phyloP scores from a whole-genome alignment of 805 yeast genomes.

The Schwanniomyces occidentalis region DNA sequence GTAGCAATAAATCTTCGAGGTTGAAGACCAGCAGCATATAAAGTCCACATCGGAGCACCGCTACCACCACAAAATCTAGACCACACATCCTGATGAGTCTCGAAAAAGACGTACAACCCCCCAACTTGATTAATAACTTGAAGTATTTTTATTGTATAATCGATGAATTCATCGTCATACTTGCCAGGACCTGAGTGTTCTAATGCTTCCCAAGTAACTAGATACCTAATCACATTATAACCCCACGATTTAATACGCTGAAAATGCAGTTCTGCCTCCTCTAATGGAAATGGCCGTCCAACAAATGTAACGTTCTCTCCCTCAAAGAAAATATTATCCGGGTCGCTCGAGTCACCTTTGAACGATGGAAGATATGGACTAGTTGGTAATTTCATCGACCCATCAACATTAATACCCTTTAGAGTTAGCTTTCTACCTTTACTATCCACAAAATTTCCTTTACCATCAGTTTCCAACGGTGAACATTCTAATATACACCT shows the following conservation, averaged over 20 bases:
- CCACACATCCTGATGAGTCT: slow-evolving; percentile 96
- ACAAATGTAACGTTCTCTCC: slow-evolving; percentile 81
- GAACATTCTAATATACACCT: slow-evolving; percentile 19
- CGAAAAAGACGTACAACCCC: slow-evolving; percentile 76
- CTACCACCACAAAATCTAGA: slow-evolving; percentile 85
- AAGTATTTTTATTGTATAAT: slow-evolving; percentile 65
- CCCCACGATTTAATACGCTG: slow-evolving; percentile 76
- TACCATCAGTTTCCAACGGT: slow-evolving; percentile 18
- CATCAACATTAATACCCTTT: slow-evolving; percentile 82
- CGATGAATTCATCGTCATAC: slow-evolving; percentile 76
- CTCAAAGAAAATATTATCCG: slow-evolving; percentile 53
- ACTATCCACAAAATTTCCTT: slow-evolving; percentile 61
- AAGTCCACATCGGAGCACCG: slow-evolving; percentile 94
- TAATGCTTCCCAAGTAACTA: slow-evolving; percentile 89
- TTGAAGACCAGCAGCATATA: slow-evolving; percentile 83
- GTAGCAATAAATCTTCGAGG: slow-evolving; percentile 71
- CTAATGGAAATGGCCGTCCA: slow-evolving; percentile 76
- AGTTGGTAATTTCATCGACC: slow-evolving; percentile 68
- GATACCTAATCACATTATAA: slow-evolving; percentile 71
- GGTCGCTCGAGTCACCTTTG: slow-evolving; percentile 34
- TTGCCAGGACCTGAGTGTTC: slow-evolving; percentile 86
- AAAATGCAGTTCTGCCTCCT: slow-evolving; percentile 70
- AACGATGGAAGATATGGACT: slow-evolving; percentile 50
- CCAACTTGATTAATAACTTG: slow-evolving; percentile 60
- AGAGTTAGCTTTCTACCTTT: slow-evolving; percentile 60